Conservation (phyloP, 1,139 yeast genomes). For the Protomyces inundatus region DNA sequence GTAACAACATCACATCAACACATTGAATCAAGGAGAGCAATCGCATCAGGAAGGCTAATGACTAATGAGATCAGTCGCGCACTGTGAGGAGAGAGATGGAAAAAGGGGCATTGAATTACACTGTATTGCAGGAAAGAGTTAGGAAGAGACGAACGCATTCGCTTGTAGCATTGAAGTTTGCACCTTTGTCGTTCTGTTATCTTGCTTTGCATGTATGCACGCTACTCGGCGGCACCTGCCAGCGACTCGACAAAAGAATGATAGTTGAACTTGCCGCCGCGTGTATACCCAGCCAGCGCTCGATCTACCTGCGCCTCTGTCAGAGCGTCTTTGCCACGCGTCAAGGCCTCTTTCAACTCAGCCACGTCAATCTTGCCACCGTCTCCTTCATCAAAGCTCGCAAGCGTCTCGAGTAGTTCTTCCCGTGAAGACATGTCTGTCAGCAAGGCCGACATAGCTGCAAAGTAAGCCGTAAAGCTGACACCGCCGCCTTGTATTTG, state of each 20-base stretch:
- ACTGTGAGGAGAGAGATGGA: too few species aligned
- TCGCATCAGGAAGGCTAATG: too few species aligned
- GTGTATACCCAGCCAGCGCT: constrained; percentile 15
- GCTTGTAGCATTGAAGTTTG: too few species aligned
- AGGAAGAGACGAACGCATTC: too few species aligned
- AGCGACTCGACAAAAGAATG: constrained; percentile 26
- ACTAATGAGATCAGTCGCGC: too few species aligned
- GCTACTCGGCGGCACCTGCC: constrained; percentile 23
- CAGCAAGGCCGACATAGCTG: constrained; percentile 59
- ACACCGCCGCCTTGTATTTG: constrained; percentile 41
- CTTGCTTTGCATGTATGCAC: background rate
- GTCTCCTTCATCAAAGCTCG: constrained; percentile 48
- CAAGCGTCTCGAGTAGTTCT: constrained; percentile 60
- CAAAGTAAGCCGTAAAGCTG: constrained; percentile 65
- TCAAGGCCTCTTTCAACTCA: constrained; percentile 46
- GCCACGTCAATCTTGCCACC: constrained; percentile 46
- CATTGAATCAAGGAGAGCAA: too few species aligned
- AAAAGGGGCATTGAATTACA: too few species aligned
- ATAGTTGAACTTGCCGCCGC: constrained; percentile 24
- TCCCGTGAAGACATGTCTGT: constrained; percentile 54
- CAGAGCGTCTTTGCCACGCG: constrained; percentile 49
- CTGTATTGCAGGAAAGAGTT: too few species aligned
- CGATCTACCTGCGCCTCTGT: constrained; percentile 48
- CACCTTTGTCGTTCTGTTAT: too few species aligned
- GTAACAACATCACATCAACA: too few species aligned